Base-by-base conservation (phyloP, 352 stramenopile genomes). In the Globisporangium recalcitrans region DNA sequence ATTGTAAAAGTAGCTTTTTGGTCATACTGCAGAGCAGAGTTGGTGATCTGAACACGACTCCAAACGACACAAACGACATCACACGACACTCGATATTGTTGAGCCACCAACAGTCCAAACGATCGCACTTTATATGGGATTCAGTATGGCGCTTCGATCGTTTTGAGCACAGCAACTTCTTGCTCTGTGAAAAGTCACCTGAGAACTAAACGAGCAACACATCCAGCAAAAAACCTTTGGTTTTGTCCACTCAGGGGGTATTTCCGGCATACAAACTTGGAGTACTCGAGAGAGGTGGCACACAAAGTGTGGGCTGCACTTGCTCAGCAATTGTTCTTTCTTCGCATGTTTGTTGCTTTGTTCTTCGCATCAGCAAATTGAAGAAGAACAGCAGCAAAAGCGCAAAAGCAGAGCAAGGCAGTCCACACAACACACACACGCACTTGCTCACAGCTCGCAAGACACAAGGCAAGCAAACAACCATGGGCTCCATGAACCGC, bases 401-500 rank as follows among this genome's bases (percentile, higher is more conserved):
- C 38, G 5, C 38, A n/a, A 42, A 42, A 13, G 4, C 14, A 40
- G 34, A 11, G 32, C 29, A 46, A 32, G 13, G 38, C 55, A 10
- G 38, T 27, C 34, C 53, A 59, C 55, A 49, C 53, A 49, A 49
- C 38, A 49, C 36, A 49, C 32, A 19, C 31, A 29, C 8, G 21
- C 34, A 26, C 21, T 31, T 31, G 19, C 32, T 6, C 49, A 22
- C 14, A n/a, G n/a, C 13, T n/a, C 51, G 19, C 51, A 26, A 42
- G 22, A 32, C 10, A 44, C 29, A 3, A 58, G n/a, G 34, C 34
- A 38, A 55, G 7, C 8, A 54, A 22, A 14, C 48, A 31, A 52
- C 29, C 7, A 92, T 89, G 79, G 77, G 62, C 71, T 84, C 84
- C 62, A 76, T 71, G 67, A 94, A 88, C 70, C 93, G 91, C 67